Base-by-base conservation (phyloP, 495 filamentous ascomycete genomes). In the Glarea lozoyensis region DNA sequence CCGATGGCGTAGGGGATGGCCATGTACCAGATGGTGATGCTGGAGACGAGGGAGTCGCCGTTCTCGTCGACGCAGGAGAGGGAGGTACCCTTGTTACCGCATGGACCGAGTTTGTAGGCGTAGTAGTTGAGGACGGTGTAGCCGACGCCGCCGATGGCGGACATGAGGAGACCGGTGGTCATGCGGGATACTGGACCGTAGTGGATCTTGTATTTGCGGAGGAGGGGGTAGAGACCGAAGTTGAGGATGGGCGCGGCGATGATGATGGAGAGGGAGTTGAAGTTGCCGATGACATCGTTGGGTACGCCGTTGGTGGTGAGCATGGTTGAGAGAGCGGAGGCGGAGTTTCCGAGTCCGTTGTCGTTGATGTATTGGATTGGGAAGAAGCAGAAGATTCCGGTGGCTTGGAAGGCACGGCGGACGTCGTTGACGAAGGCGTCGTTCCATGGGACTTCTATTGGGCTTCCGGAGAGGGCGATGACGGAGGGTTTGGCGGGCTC, bases 281-380 rank as follows among this genome's bases (percentile, higher is more conserved):
- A 78, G 68, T 86, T 88, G 52, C 64, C 62, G 62, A 88, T 82
- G 48, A 86, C 66, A 49, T 89, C 84, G 66, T 89, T 89, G 30
- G 82, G 82, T 0, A 77, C 76, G 15, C 80, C 80, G 48, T 80
- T 70, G 3, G 78, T 82, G 21, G 67, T 67, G 62, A 87, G 69
- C 43, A 77, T 75, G 13, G 77, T 76, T 1, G 65, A 70, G 55
- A 81, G 62, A 55, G 74, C 78, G 33, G 43, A 63, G 27, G 64
- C 63, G 3, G 67, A 56, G 2, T 50, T 44, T 2, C 70, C 70
- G 16, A 74, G 53, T 54, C 70, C 70, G 37, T 67, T 67, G 49
- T 74, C 70, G 57, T 72, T 74, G 34, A 86, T 66, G 67, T 75
- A 82, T 61, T 81, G 84, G 29, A 86, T 69, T 25, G 82, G 82